phyloP scores from a whole-genome alignment of 768 basidiomycete genomes.

The Mycena floridula region DNA sequence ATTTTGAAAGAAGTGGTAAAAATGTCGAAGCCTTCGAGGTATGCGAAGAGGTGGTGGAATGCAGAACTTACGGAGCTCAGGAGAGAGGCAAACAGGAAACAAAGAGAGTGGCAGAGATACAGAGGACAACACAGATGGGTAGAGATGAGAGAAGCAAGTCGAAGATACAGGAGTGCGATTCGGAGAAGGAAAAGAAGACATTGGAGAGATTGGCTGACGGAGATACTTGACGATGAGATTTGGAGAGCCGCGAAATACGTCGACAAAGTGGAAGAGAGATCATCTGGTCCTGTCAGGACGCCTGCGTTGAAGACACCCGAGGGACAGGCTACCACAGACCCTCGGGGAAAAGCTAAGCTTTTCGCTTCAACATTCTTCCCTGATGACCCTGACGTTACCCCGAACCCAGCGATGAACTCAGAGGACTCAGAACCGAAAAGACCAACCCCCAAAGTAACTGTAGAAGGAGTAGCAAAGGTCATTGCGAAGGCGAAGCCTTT shows the following conservation, averaged over 20 bases:
- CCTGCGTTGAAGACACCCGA: neutral
- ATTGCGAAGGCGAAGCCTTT: neutral
- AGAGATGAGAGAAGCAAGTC: too few relatives aligned
- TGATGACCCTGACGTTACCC: neutral
- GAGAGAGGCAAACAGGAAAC: too few relatives aligned
- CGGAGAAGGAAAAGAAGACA: neutral
- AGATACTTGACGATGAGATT: neutral
- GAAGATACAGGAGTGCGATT: neutral
- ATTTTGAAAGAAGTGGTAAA: too few relatives aligned
- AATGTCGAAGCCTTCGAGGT: too few relatives aligned
- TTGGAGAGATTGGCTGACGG: neutral
- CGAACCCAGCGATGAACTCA: too few relatives aligned
- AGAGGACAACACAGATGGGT: too few relatives aligned
- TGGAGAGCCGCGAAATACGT: neutral
- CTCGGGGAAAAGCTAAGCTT: neutral
- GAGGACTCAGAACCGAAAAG: too few relatives aligned
- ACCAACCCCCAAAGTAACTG: neutral
- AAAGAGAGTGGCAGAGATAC: too few relatives aligned
- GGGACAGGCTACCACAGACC: neutral
- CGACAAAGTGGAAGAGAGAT: neutral
- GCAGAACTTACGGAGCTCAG: too few relatives aligned
- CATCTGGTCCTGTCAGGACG: neutral
- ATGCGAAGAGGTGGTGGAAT: too few relatives aligned
- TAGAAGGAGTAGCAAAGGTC: neutral
- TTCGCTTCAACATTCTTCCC: neutral